A percentile compares a stretch with the other conserved stretches of the same genome.
Evolutionary conservation across 2,329 filamentous ascomycete genomes (phyloP).

Genomic region (Dendrostoma leiphaemia): DNA sequence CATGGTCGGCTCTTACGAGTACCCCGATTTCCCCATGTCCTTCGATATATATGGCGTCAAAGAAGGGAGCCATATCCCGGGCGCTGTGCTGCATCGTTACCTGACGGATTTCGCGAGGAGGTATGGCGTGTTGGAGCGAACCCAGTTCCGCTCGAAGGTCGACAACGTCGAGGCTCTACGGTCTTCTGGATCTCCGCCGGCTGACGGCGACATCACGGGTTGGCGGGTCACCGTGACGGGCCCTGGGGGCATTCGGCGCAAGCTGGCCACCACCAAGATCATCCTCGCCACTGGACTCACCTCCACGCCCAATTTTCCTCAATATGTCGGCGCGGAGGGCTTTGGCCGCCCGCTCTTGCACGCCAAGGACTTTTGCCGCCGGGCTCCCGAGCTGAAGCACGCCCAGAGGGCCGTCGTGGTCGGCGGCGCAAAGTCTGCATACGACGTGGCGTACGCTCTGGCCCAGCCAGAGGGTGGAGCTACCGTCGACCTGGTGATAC

Average conservation of each 20-base stretch:
- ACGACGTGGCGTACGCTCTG: slow-evolving; percentile 55
- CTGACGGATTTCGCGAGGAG: slow-evolving; percentile 36
- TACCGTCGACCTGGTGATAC: slow-evolving; percentile 51
- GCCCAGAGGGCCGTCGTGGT: slow-evolving; percentile 43
- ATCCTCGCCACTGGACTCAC: slow-evolving; percentile 51
- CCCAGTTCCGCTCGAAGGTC: slow-evolving; percentile 50
- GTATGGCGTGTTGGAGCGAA: slow-evolving; percentile 47
- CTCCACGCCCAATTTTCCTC: slow-evolving; percentile 40
- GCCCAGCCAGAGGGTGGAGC: slow-evolving; percentile 44
- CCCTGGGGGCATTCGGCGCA: neutral
- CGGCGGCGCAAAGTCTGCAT: slow-evolving; percentile 57
- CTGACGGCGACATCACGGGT: slow-evolving; percentile 12
- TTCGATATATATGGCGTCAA: slow-evolving; percentile 40
- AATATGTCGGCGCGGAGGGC: slow-evolving; percentile 32
- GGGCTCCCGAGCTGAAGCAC: slow-evolving; percentile 29
- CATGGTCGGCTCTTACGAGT: slow-evolving; percentile 61
- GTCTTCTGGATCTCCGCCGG: neutral
- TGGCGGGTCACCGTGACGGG: slow-evolving; percentile 22
- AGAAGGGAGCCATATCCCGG: slow-evolving; percentile 34
- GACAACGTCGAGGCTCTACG: slow-evolving; percentile 34
- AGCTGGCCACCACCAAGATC: slow-evolving; percentile 35
- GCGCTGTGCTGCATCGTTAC: slow-evolving; percentile 33
- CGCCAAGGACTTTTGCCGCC: slow-evolving; percentile 37
- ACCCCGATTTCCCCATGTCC: slow-evolving; percentile 61
- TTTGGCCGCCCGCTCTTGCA: slow-evolving; percentile 43